Percentiles rank a stretch among this genome's conserved stretches.
These are phyloP conservation scores for Tuctoria greenei DNA, from an alignment of 176 grass and related monocot genomes.

Conservation along the genomic window DNA sequence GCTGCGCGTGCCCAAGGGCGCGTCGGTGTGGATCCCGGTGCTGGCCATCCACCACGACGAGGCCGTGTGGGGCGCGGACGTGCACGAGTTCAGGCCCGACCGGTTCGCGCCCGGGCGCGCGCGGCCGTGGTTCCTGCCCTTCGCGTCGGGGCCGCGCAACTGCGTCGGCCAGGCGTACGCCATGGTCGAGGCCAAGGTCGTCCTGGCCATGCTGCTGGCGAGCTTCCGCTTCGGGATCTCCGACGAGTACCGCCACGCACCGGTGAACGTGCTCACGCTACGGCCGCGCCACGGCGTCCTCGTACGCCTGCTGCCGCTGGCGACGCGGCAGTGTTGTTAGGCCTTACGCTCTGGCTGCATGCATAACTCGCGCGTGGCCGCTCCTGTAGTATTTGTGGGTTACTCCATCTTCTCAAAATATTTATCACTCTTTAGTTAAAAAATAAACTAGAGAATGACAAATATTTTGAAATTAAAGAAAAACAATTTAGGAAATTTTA, in stretches of 20 bases:
- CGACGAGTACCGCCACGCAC: constrained; percentile 80
- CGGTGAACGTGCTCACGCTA: constrained; percentile 83
- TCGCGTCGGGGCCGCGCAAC: constrained; percentile 83
- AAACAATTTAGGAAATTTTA: constrained; percentile 46
- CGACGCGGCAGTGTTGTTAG: neutral
- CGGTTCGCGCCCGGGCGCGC: constrained; percentile 53
- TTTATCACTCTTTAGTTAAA: too few relatives aligned
- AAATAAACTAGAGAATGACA: too few relatives aligned
- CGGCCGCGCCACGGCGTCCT: constrained; percentile 76
- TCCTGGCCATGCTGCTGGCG: constrained; percentile 70
- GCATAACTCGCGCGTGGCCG: too few relatives aligned
- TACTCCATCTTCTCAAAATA: too few relatives aligned
- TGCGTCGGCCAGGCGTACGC: constrained; percentile 91
- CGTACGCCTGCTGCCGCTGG: constrained; percentile 61
- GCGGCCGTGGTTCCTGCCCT: constrained; percentile 73
- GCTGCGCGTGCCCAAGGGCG: constrained; percentile 68
- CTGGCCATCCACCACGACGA: constrained; percentile 90
- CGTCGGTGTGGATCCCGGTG: constrained; percentile 91
- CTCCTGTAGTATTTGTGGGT: too few relatives aligned
- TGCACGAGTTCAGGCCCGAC: constrained; percentile 78
- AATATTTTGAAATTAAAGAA: too few relatives aligned
- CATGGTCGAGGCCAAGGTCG: constrained; percentile 79
- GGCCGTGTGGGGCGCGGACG: constrained; percentile 70
- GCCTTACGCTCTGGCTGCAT: too few relatives aligned
- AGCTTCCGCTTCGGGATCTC: constrained; percentile 83